Conservation (phyloP, 805 yeast genomes). For the Wickerhamiella dianesei region DNA sequence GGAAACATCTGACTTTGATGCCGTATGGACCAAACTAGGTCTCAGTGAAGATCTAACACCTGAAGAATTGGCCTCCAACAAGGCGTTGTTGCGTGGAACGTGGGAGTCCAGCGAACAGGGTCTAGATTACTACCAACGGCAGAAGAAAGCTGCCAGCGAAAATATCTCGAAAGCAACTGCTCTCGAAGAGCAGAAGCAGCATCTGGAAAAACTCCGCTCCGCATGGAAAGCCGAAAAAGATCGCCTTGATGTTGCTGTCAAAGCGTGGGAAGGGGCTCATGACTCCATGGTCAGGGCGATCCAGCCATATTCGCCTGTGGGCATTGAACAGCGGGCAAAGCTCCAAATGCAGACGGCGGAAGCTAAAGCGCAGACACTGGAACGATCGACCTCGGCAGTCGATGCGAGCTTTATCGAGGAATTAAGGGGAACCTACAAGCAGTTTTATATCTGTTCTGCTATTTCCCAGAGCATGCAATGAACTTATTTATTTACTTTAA, state of each 20-base stretch:
- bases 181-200: conserved; percentile 20
- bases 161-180: conserved; percentile 19
- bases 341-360: not conserved
- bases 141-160: conserved; percentile 19
- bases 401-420: conserved; percentile 3
- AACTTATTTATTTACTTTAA: not conserved
- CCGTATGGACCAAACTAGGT: not conserved
- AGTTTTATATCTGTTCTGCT: not conserved
- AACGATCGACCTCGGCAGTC: not conserved
- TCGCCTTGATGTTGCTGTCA: conserved; percentile 13
- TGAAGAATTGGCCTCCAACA: not conserved
- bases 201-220: conserved; percentile 16
- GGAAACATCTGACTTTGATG: not conserved
- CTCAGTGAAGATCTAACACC: not conserved
- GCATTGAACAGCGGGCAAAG: conserved; percentile 16
- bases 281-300: conserved; percentile 12
- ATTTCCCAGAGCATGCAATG: conserved; percentile 1
- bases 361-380: not conserved
- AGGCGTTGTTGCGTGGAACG: not conserved
- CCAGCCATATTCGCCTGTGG: conserved; percentile 28
- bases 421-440: not conserved
- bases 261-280: conserved; percentile 16
- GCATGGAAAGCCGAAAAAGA: not conserved
- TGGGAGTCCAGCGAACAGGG: conserved; percentile 20
- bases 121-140: conserved; percentile 10